Conservation (phyloP, 371 early-diverging fungal genomes). For the Saksenaea vasiformis region DNA sequence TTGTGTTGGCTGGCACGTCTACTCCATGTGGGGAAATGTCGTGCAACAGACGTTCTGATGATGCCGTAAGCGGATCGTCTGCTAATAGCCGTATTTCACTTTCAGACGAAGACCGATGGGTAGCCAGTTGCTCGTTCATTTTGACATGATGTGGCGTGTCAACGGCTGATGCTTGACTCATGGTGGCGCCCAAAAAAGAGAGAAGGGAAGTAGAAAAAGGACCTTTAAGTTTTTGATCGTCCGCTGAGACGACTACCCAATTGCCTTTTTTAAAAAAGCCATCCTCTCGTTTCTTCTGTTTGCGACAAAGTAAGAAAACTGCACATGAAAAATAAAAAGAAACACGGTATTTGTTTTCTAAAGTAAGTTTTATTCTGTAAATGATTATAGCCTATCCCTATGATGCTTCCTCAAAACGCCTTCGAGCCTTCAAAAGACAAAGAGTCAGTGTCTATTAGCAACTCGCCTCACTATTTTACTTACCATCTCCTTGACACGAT, state of each 20-base stretch:
- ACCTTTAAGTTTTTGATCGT: not conserved
- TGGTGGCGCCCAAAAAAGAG: not conserved
- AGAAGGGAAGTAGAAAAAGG: not conserved
- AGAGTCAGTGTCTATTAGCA: not conserved
- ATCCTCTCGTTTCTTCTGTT: too few relatives aligned
- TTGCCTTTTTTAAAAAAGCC: not conserved
- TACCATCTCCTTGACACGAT: conserved; percentile 27
- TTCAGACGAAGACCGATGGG: conserved; percentile 7
- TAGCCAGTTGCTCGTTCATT: not conserved
- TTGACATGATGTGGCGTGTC: not conserved
- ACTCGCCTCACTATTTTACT: not conserved
- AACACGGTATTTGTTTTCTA: not conserved
- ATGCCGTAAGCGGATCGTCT: conserved; percentile 19
- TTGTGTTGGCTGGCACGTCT: conserved; percentile 7
- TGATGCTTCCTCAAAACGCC: not conserved
- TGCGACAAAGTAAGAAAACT: too few relatives aligned
- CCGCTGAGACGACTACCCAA: not conserved
- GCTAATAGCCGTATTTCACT: conserved; percentile 21
- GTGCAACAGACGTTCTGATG: conserved; percentile 20
- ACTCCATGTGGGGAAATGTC: not conserved
- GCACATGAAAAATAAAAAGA: not conserved
- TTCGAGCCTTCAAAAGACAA: not conserved
- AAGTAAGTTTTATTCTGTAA: not conserved
- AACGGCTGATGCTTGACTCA: not conserved
- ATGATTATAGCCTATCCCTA: not conserved